These are phyloP conservation scores for Trichophyton schoenleinii DNA, from an alignment of 2,329 filamentous ascomycete genomes.

Conservation along the genomic window DNA sequence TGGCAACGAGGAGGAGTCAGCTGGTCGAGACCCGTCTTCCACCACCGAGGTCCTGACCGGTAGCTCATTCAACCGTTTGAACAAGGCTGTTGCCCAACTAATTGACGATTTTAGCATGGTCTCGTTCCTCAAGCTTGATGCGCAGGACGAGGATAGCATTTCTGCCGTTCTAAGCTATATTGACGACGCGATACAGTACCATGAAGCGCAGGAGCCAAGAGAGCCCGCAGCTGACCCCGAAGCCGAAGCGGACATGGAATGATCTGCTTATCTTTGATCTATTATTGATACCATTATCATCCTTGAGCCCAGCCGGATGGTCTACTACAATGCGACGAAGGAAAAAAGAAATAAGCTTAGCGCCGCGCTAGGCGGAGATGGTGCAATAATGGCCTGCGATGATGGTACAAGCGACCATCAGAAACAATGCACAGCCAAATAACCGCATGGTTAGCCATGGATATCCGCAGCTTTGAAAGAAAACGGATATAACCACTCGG, in stretches of 20 bases:
- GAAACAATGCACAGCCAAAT: background rate
- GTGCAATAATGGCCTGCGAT: background rate
- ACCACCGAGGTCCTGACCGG: conserved; percentile 54
- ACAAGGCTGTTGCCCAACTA: conserved; percentile 74
- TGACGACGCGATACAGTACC: conserved; percentile 84
- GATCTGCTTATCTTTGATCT: background rate
- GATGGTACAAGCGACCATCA: background rate
- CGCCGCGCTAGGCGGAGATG: background rate
- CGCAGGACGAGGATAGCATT: conserved; percentile 84
- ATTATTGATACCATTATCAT: background rate
- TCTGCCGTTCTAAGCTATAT: conserved; percentile 77
- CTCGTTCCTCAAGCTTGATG: conserved; percentile 80
- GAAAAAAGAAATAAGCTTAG: background rate
- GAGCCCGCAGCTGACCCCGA: conserved; percentile 46
- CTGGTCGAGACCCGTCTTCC: conserved; percentile 42
- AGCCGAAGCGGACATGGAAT: conserved; percentile 32
- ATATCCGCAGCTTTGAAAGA: background rate
- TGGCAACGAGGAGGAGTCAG: conserved; percentile 34
- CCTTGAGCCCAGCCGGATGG: background rate
- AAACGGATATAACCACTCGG: background rate
- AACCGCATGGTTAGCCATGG: background rate
- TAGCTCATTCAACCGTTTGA: conserved; percentile 76
- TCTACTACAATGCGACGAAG: background rate
- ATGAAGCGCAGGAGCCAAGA: conserved; percentile 82
- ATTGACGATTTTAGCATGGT: conserved; percentile 99